phyloP scores from a whole-genome alignment of 768 basidiomycete genomes.

The Psilocybe cubensis region DNA sequence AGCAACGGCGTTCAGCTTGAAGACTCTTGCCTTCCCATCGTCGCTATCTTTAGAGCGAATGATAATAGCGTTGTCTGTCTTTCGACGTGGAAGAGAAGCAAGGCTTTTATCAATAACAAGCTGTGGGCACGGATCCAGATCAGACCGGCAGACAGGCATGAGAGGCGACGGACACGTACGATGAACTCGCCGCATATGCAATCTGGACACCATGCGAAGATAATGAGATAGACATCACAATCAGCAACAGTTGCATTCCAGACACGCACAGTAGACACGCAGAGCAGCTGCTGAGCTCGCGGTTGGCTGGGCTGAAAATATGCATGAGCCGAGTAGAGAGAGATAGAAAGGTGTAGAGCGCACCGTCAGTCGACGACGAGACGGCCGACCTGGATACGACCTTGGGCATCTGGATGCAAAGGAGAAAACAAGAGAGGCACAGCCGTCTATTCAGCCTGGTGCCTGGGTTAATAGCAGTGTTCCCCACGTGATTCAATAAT shows the following conservation, averaged over 20 bases:
- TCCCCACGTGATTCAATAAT: conserved; percentile 13
- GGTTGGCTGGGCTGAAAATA: conserved; percentile 68
- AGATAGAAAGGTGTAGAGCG: conserved; percentile 4
- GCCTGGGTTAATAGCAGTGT: conserved; percentile 9
- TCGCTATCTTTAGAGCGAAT: conserved; percentile 73
- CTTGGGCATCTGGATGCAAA: conserved; percentile 71
- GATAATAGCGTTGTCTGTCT: conserved; percentile 80
- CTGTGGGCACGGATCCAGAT: conserved; percentile 35
- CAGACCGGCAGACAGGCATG: neutral
- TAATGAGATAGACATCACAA: conserved; percentile 8
- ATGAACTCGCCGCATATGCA: conserved; percentile 90
- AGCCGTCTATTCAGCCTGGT: neutral
- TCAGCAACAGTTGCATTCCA: conserved; percentile 5
- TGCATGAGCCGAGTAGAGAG: neutral
- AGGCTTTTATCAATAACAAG: conserved; percentile 83
- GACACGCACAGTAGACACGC: conserved; percentile 78
- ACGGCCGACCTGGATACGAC: conserved; percentile 88
- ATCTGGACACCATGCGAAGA: conserved; percentile 45
- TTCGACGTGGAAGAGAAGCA: conserved; percentile 67
- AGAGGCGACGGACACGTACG: conserved; percentile 45
- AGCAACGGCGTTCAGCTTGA: conserved; percentile 83
- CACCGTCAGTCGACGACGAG: conserved; percentile 87
- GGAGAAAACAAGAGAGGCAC: conserved; percentile 2
- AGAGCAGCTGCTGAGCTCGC: conserved; percentile 78
- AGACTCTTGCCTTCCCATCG: conserved; percentile 63